Evolutionary conservation across 768 basidiomycete genomes (phyloP).

Genomic region (Sporobolomyces roseus): DNA sequence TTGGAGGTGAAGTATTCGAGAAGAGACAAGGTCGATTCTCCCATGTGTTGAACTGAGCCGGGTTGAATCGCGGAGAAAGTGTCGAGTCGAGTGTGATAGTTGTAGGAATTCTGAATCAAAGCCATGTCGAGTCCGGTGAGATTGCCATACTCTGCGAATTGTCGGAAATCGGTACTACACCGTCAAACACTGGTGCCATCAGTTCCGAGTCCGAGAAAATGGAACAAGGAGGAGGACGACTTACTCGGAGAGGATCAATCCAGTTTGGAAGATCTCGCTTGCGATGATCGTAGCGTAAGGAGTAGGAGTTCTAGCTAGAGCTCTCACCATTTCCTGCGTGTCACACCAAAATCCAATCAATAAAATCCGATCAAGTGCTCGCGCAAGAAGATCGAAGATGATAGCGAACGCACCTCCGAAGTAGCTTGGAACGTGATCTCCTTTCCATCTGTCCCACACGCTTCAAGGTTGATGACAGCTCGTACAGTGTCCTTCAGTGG

Average conservation of each 20-base stretch:
- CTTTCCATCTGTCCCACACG: constrained; percentile 54
- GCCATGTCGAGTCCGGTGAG: constrained; percentile 95
- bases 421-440: constrained; percentile 95
- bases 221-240: constrained; percentile 3
- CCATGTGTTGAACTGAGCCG: constrained; percentile 87
- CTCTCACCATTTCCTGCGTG: constrained; percentile 79
- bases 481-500: constrained; percentile 60
- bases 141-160: constrained; percentile 78
- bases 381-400: no score
- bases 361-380: no score
- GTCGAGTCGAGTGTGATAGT: constrained; percentile 65
- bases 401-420: constrained; percentile 55
- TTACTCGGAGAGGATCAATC: constrained; percentile 82
- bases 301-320: constrained; percentile 77
- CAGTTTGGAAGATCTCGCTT: constrained; percentile 87
- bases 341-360: not conserved
- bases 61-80: constrained; percentile 10
- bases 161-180: constrained; percentile 84
- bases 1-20: constrained; percentile 67
- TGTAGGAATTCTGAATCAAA: constrained; percentile 80
- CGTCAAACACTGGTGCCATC: not conserved
- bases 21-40: constrained; percentile 76
- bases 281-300: constrained; percentile 86
- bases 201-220: not conserved
- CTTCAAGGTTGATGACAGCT: constrained; percentile 86